Conservation (phyloP, 192 early-diverging fungal species). For the Podochytrium sp. region DNA sequence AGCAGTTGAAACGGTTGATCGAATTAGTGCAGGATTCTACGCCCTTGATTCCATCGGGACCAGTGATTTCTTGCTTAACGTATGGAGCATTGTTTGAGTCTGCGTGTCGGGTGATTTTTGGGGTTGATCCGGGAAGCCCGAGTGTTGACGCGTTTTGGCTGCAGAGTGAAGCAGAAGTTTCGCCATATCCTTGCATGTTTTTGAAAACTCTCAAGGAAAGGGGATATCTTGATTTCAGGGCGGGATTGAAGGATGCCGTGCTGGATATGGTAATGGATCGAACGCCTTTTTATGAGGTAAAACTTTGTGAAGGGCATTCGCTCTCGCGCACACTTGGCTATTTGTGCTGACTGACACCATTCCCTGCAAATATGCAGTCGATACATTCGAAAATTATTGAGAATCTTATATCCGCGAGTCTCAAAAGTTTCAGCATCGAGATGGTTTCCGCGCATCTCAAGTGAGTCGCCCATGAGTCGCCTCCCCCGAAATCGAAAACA, state of each 20-base stretch:
- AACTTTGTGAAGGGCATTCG: neutral
- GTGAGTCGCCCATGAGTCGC: neutral
- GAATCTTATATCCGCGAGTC: constrained; percentile 39
- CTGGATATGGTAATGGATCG: constrained; percentile 51
- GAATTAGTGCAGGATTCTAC: neutral
- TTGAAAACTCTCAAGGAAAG: constrained; percentile 36
- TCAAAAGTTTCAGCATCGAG: constrained; percentile 8
- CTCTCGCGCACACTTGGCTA: no score
- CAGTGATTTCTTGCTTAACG: constrained; percentile 26
- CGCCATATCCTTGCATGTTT: constrained; percentile 23
- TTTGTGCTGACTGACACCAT: no score
- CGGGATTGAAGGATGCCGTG: constrained; percentile 40
- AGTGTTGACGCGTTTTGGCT: constrained; percentile 9
- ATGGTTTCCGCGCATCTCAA: constrained; percentile 35
- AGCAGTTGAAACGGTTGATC: constrained; percentile 3
- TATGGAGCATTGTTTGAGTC: constrained; percentile 36
- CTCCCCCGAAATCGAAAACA: neutral
- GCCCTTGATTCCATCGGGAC: neutral
- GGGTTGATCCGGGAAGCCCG: neutral
- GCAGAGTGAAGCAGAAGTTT: neutral
- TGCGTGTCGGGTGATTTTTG: constrained; percentile 18
- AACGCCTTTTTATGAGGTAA: constrained; percentile 61
- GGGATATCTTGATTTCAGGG: constrained; percentile 49
- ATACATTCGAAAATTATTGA: constrained; percentile 55
- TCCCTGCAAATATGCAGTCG: constrained; percentile 34